These are phyloP conservation scores for Xylariaceae sp. DNA, from an alignment of 2,329 filamentous ascomycete genomes.

Conservation along the genomic window DNA sequence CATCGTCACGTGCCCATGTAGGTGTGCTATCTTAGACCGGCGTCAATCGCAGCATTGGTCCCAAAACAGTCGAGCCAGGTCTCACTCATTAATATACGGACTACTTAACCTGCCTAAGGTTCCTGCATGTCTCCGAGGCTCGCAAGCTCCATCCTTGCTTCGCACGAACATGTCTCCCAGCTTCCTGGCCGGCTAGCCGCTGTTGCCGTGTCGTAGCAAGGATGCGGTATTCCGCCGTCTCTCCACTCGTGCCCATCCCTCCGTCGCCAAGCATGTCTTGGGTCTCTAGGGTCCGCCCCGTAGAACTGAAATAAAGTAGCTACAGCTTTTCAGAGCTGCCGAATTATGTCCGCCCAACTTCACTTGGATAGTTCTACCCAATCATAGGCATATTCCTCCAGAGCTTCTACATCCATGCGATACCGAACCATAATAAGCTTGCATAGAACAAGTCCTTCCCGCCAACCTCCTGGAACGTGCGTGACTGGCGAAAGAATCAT, in stretches of 20 bases:
- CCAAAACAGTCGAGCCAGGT: not conserved
- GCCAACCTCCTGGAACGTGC: no score
- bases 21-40: not conserved
- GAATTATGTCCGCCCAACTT: no score
- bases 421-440: no score
- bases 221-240: constrained; percentile 7
- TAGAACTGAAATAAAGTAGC: not conserved
- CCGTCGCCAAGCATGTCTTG: not conserved
- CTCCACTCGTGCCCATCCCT: not conserved
- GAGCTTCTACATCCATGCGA: no score
- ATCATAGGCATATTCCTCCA: no score
- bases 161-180: not conserved
- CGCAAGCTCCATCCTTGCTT: constrained; percentile 1
- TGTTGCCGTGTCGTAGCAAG: not conserved
- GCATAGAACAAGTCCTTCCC: no score
- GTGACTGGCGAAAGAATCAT: no score
- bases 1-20: no score
- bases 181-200: not conserved
- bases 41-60: not conserved
- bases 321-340: not conserved
- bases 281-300: not conserved
- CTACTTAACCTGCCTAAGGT: no score
- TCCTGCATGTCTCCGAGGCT: not conserved
- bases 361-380: no score
- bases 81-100: not conserved